Conservation (phyloP, 495 filamentous ascomycete species). For the Aspergillus avenaceus region DNA sequence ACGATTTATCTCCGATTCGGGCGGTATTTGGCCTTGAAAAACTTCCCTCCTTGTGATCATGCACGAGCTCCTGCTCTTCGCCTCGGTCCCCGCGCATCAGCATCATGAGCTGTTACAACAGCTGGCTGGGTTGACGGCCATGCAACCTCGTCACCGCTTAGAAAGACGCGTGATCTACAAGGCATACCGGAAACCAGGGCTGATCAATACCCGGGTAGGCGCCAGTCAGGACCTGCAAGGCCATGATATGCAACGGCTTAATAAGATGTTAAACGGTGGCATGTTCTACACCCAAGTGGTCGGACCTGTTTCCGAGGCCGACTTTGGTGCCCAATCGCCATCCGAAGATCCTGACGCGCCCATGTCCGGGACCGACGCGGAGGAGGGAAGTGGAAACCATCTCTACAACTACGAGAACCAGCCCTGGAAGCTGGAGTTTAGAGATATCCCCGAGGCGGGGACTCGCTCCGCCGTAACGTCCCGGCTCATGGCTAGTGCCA, state of each 20-base stretch:
- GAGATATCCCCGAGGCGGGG: conserved; percentile 50
- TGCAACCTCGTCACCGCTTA: conserved; percentile 56
- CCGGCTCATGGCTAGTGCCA: conserved; percentile 42
- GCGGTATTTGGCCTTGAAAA: conserved; percentile 1
- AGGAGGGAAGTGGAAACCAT: conserved; percentile 12
- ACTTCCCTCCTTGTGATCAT: conserved; percentile 23
- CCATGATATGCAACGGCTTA: conserved; percentile 39
- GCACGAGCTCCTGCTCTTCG: conserved; percentile 47
- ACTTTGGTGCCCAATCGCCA: conserved; percentile 25
- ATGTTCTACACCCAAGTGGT: conserved; percentile 50
- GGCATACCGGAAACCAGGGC: conserved; percentile 47
- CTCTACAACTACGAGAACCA: conserved; percentile 38
- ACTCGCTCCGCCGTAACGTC: conserved; percentile 45
- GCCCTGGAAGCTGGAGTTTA: conserved; percentile 48
- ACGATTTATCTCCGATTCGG: conserved; percentile 2
- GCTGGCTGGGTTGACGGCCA: conserved; percentile 62
- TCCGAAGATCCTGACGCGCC: conserved; percentile 23
- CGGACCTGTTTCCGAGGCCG: conserved; percentile 30
- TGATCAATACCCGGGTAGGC: conserved; percentile 33
- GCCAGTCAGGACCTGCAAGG: conserved; percentile 42
- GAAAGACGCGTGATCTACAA: conserved; percentile 66
- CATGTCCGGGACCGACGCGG: conserved; percentile 23
- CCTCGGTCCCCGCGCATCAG: conserved; percentile 43
- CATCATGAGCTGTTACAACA: conserved; percentile 61
- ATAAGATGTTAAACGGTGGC: conserved; percentile 47